Base-by-base conservation (phyloP, 768 basidiomycete species). In the Boletus vermiculosoides region DNA sequence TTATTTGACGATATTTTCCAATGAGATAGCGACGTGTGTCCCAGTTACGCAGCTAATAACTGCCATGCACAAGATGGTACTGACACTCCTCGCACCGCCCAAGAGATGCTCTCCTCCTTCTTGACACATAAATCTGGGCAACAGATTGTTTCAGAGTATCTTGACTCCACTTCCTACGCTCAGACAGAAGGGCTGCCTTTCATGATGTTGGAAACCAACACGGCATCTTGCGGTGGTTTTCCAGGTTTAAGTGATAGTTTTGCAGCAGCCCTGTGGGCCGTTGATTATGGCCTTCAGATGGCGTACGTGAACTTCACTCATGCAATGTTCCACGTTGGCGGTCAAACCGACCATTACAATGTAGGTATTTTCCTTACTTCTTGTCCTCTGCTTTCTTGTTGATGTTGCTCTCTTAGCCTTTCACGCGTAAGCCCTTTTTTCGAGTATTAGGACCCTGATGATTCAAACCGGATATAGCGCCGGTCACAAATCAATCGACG, bases 281-380 rank as follows among this genome's bases (percentile, higher is more conserved):
- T 82, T 34, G 83, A 84, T 65, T 81, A 80, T 62, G 76, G 76
- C 4, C 71, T 84, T 16, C 78, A 80, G 58, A 74, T 83, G 76
- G 83, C 80, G 9, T 77, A 70, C 50, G 72, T 63, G 54, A 82
- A 82, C 63, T 80, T 72, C 67, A 77, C 65, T 49, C 76, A 68
- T 60, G 76, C 74, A 13, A 60, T 76, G 41, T 68, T 78, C 40
- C 78, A 88, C 58, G 73, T 86, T 42, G 85, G 86, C 69, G 86
- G 87, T 45, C 81, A 84, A 70, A 79, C 78, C 55, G 83, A 81
- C 1, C 83, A 75, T 66, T 87, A 88, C 63, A 88, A 88, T 73
- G 84, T 85, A 61, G 40, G 74, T 73, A 5, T 34, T 34, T 18
- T 16, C 9, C 23, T 37, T 20, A 5, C 5, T 36, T 15, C 23